Evolutionary conservation across 1,284 basidiomycete species (phyloP).

Genomic region (Puccinia coronata): DNA sequence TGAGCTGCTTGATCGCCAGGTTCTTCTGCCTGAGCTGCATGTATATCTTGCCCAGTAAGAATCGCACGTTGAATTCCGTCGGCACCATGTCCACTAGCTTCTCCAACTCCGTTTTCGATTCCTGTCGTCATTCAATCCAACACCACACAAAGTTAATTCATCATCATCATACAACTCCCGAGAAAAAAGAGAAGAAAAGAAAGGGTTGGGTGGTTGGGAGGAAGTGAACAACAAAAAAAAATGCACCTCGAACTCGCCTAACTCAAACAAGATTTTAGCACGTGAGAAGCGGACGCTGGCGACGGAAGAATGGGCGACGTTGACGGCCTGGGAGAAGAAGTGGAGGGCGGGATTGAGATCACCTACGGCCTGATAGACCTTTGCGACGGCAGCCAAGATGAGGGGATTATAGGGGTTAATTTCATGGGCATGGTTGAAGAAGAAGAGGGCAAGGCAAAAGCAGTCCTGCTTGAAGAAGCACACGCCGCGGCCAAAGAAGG

Average conservation of each 20-base stretch:
- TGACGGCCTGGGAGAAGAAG: conserved; percentile 75
- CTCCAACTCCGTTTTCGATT: conserved; percentile 75
- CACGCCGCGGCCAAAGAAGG: conserved; percentile 95
- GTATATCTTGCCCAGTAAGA: conserved; percentile 89
- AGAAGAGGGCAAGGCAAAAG: conserved; percentile 84
- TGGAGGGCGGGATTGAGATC: conserved; percentile 70
- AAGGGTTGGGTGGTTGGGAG: background rate
- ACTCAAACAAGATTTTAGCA: conserved; percentile 79
- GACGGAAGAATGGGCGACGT: conserved; percentile 73
- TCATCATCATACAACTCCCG: no score
- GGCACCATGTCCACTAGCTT: conserved; percentile 75
- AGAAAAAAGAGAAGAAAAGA: no score
- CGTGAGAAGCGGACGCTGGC: conserved; percentile 83
- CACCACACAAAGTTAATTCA: no score
- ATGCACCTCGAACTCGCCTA: conserved; percentile 77
- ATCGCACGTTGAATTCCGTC: conserved; percentile 90
- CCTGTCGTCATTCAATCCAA: no score
- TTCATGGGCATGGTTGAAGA: conserved; percentile 81
- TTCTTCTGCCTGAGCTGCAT: conserved; percentile 73
- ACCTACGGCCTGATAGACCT: conserved; percentile 80
- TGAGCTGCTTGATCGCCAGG: conserved; percentile 78
- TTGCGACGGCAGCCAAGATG: conserved; percentile 81
- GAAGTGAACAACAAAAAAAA: conserved; percentile 34
- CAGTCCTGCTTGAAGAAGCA: conserved; percentile 91
- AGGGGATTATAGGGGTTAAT: conserved; percentile 91